phyloP scores from a whole-genome alignment of 2,329 filamentous ascomycete species.

The Penicillium sp. region DNA sequence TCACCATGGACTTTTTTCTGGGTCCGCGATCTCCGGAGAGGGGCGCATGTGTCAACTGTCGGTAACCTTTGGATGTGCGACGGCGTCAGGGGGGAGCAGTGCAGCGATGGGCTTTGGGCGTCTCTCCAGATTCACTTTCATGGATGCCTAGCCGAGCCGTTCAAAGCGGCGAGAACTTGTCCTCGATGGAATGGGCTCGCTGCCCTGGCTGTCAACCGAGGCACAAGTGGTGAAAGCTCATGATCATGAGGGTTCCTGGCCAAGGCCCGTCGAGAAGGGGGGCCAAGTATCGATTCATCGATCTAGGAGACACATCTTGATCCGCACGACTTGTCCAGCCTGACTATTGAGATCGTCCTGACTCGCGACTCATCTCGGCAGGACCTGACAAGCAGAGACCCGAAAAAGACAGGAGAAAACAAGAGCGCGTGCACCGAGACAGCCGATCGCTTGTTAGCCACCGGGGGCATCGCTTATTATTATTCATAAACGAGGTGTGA shows the following conservation, averaged over 20 bases:
- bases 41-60: background rate
- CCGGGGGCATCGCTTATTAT: background rate
- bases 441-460: conserved; percentile 5
- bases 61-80: background rate
- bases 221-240: conserved; percentile 1
- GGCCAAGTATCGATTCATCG: conserved; percentile 7
- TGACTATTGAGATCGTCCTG: conserved; percentile 13
- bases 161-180: background rate
- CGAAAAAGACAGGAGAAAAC: background rate
- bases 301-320: conserved; percentile 6
- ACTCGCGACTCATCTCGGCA: background rate
- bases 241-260: background rate
- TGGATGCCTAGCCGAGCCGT: background rate
- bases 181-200: background rate
- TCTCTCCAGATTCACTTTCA: background rate
- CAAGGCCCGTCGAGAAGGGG: background rate
- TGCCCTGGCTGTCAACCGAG: background rate
- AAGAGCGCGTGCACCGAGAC: background rate
- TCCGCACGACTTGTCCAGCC: conserved; percentile 5
- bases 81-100: background rate
- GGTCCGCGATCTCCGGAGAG: background rate
- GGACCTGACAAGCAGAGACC: conserved; percentile 3
- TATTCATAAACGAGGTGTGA: conserved; percentile 7
- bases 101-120: background rate
- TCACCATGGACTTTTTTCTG: background rate